Base-by-base conservation (phyloP, 345 rosid species). In the Limnanthes douglasii region DNA sequence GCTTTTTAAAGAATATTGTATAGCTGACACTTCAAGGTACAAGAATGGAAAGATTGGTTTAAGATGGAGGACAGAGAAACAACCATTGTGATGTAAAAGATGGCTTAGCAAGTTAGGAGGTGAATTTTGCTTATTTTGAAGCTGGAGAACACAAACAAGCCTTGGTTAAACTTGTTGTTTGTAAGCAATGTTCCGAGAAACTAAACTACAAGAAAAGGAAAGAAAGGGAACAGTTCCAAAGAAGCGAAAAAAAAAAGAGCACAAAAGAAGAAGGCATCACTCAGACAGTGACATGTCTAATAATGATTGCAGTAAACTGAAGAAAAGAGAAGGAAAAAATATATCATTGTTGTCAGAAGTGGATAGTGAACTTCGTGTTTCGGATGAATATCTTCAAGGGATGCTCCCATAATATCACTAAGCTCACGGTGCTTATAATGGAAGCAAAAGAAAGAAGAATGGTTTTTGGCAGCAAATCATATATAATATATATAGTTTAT, bases 131-230 rank as follows among this genome's bases (percentile, higher is more conserved):
- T 43, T 90, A 90, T 41, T 54, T 52, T 46, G 98, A 90, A 73
- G 92, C 88, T 46, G 94, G 82, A 53, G 98, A 84, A 68, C 60
- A 61, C 49, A 90, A 90, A 64, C 98, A 84, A 65, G 98, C 98
- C 53, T 73, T 90, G 46, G 93, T 90, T 39, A 84, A 90, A 58
- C 64, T 90, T 52, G 78, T 80, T 37, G 55, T 68, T 45, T 90
- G 98, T 56, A 64, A 57, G 56, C 74, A 94, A 45, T 84, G 95
- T 44, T 66, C 79, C 0, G 82, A 64, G 55, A 90, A 79, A 61
- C 86, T 90, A 41, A 46, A 77, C 64, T 80, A 84, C 71, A 84
- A 63, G 60, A 76, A 38, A 48, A 59, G 46, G 56, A 88, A 72
- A 66, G 86, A 79, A 45, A 55, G 46, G 50, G 77, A 68, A 60